These are phyloP conservation scores for Phytophthora fragariae DNA, from an alignment of 352 stramenopile genomes.

Conservation along the genomic window DNA sequence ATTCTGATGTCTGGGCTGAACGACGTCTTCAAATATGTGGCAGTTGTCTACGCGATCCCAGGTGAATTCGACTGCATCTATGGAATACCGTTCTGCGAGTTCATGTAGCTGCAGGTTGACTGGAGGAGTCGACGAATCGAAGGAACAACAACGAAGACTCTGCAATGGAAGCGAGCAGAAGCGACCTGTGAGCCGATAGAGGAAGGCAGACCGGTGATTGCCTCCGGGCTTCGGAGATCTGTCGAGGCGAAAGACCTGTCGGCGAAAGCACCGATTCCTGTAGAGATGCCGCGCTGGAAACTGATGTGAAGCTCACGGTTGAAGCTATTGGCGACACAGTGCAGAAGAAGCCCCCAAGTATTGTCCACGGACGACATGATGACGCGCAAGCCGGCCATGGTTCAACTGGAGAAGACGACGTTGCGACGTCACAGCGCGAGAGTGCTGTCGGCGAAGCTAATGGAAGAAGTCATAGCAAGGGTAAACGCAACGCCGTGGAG, in stretches of 20 bases:
- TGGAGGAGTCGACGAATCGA: too few relatives aligned
- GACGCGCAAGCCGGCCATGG: neutral
- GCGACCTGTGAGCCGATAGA: conserved; percentile 8
- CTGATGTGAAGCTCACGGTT: conserved; percentile 8
- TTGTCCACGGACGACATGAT: conserved; percentile 9
- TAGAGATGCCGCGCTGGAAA: conserved; percentile 23
- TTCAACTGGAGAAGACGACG: neutral
- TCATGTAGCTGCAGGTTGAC: too few relatives aligned
- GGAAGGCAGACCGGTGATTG: conserved; percentile 12
- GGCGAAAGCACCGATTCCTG: conserved; percentile 25
- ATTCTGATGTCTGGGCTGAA: too few relatives aligned
- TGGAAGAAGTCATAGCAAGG: neutral
- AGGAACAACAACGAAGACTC: neutral
- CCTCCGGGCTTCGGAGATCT: conserved; percentile 12
- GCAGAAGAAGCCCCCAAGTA: conserved; percentile 3
- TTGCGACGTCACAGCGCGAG: neutral
- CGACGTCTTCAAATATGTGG: too few relatives aligned
- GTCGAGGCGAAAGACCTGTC: conserved; percentile 18
- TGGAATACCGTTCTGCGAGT: too few relatives aligned
- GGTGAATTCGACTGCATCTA: too few relatives aligned
- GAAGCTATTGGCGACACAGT: neutral
- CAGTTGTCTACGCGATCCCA: too few relatives aligned
- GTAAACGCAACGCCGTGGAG: conserved; percentile 8
- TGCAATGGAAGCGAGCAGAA: neutral
- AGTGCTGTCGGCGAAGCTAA: neutral